phyloP scores from a whole-genome alignment of 352 stramenopile genomes.

The Chloridella minuta region DNA sequence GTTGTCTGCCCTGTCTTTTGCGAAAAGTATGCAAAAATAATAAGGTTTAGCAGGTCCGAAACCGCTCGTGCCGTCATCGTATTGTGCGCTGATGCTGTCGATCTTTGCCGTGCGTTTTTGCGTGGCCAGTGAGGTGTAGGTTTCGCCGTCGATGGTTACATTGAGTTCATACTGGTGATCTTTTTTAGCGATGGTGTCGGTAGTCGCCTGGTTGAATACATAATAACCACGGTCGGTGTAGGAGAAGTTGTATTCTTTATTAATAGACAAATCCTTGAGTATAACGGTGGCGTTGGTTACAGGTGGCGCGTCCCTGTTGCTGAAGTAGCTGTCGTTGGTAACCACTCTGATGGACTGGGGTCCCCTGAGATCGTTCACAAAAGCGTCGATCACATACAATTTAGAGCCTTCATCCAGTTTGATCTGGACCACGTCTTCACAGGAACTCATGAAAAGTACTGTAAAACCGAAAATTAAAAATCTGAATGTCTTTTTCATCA shows the following conservation, averaged over 20 bases:
- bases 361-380: neutral
- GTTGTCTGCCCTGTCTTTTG: neutral
- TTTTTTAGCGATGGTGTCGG: neutral
- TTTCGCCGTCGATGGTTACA: neutral
- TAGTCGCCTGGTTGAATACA: neutral
- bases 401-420: neutral
- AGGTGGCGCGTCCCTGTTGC: neutral
- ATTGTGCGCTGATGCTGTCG: neutral
- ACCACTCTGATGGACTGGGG: neutral
- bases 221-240: neutral
- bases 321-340: neutral
- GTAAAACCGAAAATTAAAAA: neutral
- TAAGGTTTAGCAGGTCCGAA: neutral
- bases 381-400: neutral
- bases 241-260: neutral
- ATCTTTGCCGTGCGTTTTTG: neutral
- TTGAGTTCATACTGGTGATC: neutral
- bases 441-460: neutral
- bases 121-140: neutral
- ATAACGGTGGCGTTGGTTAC: neutral
- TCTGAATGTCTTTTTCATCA: neutral
- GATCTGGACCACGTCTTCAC: neutral
- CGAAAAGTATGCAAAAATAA: neutral
- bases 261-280: neutral
- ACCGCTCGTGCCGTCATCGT: neutral